Evolutionary conservation across 441 rosid genomes (phyloP), one percentile per base, ranked within the genome.

Genomic region (Pelargonium cotyledonis): DNA sequence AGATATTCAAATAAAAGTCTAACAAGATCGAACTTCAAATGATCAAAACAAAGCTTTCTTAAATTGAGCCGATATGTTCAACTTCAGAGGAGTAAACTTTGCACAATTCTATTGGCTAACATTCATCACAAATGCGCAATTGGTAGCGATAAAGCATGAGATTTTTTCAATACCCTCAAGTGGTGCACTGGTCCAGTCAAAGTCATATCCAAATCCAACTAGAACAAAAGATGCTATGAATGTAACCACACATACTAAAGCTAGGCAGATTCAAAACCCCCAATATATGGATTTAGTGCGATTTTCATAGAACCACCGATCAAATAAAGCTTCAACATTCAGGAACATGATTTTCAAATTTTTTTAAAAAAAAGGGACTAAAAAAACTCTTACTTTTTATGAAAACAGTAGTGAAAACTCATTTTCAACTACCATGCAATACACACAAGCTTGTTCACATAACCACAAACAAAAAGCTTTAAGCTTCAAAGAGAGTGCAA

Each of bases 261-360:
- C 5, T 21, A 18, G 35, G 35, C 31, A 58, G 14, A 58, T 58
- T 58, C 63, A 58, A 8, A 58, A 58, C 21, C 63, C 31, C 63
- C 63, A 58, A 58, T 58, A 21, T 11, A 61, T 61, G 14, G 49
- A 44, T 4, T 44, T 38, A 38, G n/a, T 21, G 12, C 63, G 21
- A 18, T 58, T 58, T 29, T 58, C 31, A 57, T 57, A 19, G 19
- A 18, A 26, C 29, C 19, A 57, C 29, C 63, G 9, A 58, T 8
- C 15, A 61, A 5, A n/a, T 26, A 61, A 61, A 61, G 64, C 64
- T 61, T 61, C 38, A 26, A 23, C 26, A 21, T 61, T 61, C 26
- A 26, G 12, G 64, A 23, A 61, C 38, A 40, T 23, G 40, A 61
- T 23, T 61, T 26, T 29, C 21, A 19, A 38, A 38, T 38, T 5